Conservation (phyloP, 805 yeast species). For the Metschnikowia henanensis region DNA sequence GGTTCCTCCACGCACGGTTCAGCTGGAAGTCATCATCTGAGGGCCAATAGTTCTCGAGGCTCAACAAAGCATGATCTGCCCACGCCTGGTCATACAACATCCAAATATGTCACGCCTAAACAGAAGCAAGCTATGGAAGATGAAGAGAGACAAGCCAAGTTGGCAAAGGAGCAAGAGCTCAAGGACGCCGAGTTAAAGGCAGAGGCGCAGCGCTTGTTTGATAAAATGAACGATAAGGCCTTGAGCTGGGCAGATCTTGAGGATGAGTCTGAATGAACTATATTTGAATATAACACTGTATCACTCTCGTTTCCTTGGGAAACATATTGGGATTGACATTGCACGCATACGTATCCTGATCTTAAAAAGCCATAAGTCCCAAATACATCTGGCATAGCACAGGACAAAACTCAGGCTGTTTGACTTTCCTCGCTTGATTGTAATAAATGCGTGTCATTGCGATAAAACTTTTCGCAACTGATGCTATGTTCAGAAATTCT, state of each 20-base stretch:
- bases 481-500: too few relatives aligned
- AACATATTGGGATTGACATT: too few relatives aligned
- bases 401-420: too few relatives aligned
- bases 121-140: conserved; percentile 12
- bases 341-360: too few relatives aligned
- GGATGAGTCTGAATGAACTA: conserved; percentile 17
- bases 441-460: too few relatives aligned
- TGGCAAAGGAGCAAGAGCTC: conserved; percentile 9
- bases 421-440: too few relatives aligned
- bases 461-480: too few relatives aligned
- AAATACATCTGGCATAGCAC: too few relatives aligned
- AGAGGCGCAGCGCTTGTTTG: conserved; percentile 29
- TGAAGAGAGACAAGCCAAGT: conserved; percentile 8
- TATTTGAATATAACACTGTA: too few relatives aligned
- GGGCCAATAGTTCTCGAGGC: neutral
- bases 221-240: conserved; percentile 27
- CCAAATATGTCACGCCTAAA: conserved; percentile 14
- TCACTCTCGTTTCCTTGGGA: too few relatives aligned
- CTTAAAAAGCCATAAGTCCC: too few relatives aligned
- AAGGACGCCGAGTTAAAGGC: conserved; percentile 23
- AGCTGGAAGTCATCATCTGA: neutral
- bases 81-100: neutral
- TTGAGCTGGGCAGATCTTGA: conserved; percentile 37
- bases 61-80: neutral
- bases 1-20: neutral